Evolutionary conservation across 2,329 filamentous ascomycete species (phyloP), one percentile per base, ranked within the genome.

Genomic region (Calonectria crousiana): DNA sequence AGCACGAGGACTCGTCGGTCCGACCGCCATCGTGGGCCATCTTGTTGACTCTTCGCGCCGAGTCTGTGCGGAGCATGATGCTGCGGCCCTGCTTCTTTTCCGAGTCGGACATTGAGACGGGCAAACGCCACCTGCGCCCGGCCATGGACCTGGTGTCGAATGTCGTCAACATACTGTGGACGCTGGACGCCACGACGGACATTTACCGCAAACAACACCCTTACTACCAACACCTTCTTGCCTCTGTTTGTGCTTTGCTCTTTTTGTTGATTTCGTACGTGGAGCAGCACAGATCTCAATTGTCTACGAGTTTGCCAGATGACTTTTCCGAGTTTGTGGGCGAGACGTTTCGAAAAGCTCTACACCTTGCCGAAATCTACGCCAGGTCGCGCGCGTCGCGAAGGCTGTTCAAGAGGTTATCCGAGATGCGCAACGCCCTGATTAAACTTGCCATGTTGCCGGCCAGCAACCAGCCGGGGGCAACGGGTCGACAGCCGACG

Each of bases 141-240:
- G 67, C 52, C 4, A 32, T 60, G 30, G 67, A 69, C 5, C 67
- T 69, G 1, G 52, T 60, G 8, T 60, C 41, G 8, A 44, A 69
- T 14, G 32, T 51, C 20, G 41, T 69, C 67, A 60, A 69, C 13
- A 52, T 69, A 6, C 30, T 69, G 28, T 69, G 41, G 52, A 51
- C 41, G 6, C 18, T 69, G 28, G 51, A 69, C 14, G 32, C 67
- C 30, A 69, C 38, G 6, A 69, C 67, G 6, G 67, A 69, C 11
- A 69, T 69, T n/a, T 69, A 62, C 44, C 67, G 67, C 38, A 69
- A 49, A 44, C 67, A 69, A 51, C 67, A 47, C 13, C 67, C 67
- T n/a, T 69, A 69, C 53, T 69, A 69, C 38, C 67, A 69, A 26
- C 67, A 69, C n/a, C 30, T 69, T 0, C 30, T 69, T 23, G 38